phyloP scores from a whole-genome alignment of 768 basidiomycete genomes.

The Russula sp. region DNA sequence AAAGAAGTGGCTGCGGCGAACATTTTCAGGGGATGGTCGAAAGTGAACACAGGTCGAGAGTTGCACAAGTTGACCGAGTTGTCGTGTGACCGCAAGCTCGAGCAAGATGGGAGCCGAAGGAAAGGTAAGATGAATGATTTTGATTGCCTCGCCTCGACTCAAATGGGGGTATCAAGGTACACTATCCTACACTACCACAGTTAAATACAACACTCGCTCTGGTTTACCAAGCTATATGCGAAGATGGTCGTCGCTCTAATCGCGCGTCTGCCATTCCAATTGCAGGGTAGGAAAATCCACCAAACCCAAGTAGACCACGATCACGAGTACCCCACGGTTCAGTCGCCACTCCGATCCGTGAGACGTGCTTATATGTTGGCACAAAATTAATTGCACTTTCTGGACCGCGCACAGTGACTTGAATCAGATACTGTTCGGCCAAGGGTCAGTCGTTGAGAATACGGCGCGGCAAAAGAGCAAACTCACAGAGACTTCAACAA shows the following conservation, averaged over 20 bases:
- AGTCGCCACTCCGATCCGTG: conserved; percentile 32
- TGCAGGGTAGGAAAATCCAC: conserved; percentile 35
- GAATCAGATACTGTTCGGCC: conserved; percentile 34
- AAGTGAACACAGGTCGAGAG: background rate
- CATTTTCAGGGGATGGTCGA: conserved; percentile 29
- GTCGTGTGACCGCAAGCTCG: background rate
- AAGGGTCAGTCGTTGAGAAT: background rate
- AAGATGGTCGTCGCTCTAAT: conserved; percentile 3
- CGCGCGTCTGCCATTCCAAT: conserved; percentile 29
- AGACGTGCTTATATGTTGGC: conserved; percentile 33
- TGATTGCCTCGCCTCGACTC: background rate
- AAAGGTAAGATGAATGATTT: background rate
- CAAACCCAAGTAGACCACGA: conserved; percentile 32
- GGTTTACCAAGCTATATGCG: conserved; percentile 10
- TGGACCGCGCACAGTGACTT: conserved; percentile 30
- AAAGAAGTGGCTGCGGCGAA: conserved; percentile 79
- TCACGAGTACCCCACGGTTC: conserved; percentile 36
- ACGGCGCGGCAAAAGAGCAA: no score
- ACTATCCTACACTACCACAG: background rate
- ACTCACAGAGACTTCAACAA: conserved; percentile 28
- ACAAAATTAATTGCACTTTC: conserved; percentile 26
- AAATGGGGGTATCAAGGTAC: background rate
- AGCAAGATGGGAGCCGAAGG: background rate
- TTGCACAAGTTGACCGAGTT: background rate
- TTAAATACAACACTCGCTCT: background rate